These are phyloP conservation scores for Calonectria hongkongensis DNA, from an alignment of 2,329 filamentous ascomycete species.

Conservation along the genomic window DNA sequence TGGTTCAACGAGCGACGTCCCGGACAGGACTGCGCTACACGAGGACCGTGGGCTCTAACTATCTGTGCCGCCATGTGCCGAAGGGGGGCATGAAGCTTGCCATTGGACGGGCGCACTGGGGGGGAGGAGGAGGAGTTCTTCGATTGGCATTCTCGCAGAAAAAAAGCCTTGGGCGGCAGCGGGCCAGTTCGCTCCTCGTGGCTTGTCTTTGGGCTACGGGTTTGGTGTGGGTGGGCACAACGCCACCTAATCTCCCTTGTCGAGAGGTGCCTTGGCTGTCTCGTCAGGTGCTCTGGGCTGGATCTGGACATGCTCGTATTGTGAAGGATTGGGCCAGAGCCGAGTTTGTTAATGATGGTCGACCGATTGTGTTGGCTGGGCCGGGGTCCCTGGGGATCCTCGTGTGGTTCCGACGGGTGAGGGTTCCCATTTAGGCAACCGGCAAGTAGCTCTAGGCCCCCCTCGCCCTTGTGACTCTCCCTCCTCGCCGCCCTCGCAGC, in stretches of 20 bases:
- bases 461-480: conserved; percentile 8
- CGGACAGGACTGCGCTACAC: background rate
- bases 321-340: conserved; percentile 12
- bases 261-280: conserved; percentile 4
- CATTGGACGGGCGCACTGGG: background rate
- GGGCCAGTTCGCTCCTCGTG: conserved; percentile 17
- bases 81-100: background rate
- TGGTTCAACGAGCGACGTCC: background rate
- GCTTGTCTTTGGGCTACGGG: conserved; percentile 20
- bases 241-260: conserved; percentile 34
- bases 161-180: conserved; percentile 3
- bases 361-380: conserved; percentile 4
- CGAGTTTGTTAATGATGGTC: conserved; percentile 21
- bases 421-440: conserved; percentile 32
- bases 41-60: background rate
- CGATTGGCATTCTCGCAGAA: conserved; percentile 8
- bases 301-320: conserved; percentile 23
- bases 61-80: conserved; percentile 19
- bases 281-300: conserved; percentile 1
- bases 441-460: background rate
- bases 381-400: conserved; percentile 23
- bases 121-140: background rate
- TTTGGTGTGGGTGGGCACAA: conserved; percentile 22
- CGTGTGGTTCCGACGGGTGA: conserved; percentile 26
- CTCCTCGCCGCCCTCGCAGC: background rate